Evolutionary conservation across 1,284 basidiomycete species (phyloP).

Genomic region (Pisolithus thermaeus): DNA sequence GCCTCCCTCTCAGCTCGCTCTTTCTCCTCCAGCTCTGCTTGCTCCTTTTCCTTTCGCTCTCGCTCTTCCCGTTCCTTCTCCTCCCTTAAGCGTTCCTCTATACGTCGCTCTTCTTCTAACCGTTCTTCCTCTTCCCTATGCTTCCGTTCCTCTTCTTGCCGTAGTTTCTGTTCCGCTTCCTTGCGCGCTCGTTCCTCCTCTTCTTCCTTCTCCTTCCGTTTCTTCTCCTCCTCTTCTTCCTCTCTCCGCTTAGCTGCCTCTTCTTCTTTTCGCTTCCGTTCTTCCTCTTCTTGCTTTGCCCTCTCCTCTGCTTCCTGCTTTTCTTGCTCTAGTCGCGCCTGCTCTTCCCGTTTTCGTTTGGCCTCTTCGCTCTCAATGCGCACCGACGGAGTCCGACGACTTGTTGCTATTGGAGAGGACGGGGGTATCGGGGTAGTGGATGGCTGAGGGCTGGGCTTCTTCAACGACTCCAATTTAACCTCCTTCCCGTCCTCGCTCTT

Average conservation of each 20-base stretch:
- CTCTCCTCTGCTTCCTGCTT: slow-evolving; percentile 33
- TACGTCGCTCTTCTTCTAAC: slow-evolving; percentile 31
- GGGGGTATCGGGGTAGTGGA: slow-evolving; percentile 39
- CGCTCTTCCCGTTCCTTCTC: slow-evolving; percentile 27
- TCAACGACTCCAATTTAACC: slow-evolving; percentile 49
- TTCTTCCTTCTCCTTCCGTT: slow-evolving; percentile 25
- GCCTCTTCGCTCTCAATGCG: slow-evolving; percentile 57
- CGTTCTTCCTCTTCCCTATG: slow-evolving; percentile 35
- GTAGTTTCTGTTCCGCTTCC: slow-evolving; percentile 34
- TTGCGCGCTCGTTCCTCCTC: slow-evolving; percentile 33
- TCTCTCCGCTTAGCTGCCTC: slow-evolving; percentile 28
- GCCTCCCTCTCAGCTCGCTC: slow-evolving; percentile 27
- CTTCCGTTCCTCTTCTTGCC: slow-evolving; percentile 36
- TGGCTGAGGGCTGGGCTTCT: slow-evolving; percentile 40
- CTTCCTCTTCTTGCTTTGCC: slow-evolving; percentile 28
- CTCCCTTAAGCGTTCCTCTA: slow-evolving; percentile 26
- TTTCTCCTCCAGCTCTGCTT: slow-evolving; percentile 30
- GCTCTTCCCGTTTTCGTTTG: slow-evolving; percentile 45
- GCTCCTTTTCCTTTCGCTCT: slow-evolving; percentile 25
- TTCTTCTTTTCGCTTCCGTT: slow-evolving; percentile 35
- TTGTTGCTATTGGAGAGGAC: slow-evolving; percentile 32
- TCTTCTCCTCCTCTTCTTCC: slow-evolving; percentile 23
- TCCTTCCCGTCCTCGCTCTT: slow-evolving; percentile 51
- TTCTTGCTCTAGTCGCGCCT: slow-evolving; percentile 41
- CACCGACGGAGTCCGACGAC: slow-evolving; percentile 32